Evolutionary conservation across 352 stramenopile genomes (phyloP).

Genomic region (Pythium vanterpoolii): DNA sequence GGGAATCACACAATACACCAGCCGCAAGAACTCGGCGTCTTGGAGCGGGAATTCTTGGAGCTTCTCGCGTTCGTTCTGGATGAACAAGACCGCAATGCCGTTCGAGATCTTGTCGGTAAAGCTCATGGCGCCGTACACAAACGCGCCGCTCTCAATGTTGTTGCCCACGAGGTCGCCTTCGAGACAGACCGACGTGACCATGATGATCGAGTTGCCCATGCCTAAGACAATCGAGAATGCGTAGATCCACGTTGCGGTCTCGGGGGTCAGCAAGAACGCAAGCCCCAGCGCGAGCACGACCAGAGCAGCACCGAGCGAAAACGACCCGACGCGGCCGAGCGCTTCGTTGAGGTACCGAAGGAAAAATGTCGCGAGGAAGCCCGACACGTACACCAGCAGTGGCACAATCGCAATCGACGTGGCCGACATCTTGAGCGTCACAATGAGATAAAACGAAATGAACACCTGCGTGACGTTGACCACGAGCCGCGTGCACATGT

Average conservation of each 20-base stretch:
- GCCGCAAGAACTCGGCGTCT: conserved; percentile 67
- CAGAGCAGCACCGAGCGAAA: conserved; percentile 49
- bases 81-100: conserved; percentile 73
- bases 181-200: conserved; percentile 83
- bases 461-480: conserved; percentile 87
- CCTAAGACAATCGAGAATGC: conserved; percentile 64
- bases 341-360: conserved; percentile 72
- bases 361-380: conserved; percentile 77
- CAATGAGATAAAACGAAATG: conserved; percentile 85
- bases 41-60: conserved; percentile 47
- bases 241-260: conserved; percentile 71
- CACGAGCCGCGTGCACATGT: conserved; percentile 86
- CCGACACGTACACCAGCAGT: conserved; percentile 78
- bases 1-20: conserved; percentile 72
- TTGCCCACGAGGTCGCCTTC: conserved; percentile 81
- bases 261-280: conserved; percentile 55
- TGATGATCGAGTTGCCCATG: conserved; percentile 86
- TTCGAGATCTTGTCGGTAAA: conserved; percentile 89
- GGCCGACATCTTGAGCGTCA: conserved; percentile 82
- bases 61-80: conserved; percentile 79
- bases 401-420: conserved; percentile 83
- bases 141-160: conserved; percentile 79
- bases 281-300: conserved; percentile 49
- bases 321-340: conserved; percentile 67
- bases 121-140: conserved; percentile 86